Conservation (phyloP, 176 grass and related monocot genomes). For the Cocos nucifera region DNA sequence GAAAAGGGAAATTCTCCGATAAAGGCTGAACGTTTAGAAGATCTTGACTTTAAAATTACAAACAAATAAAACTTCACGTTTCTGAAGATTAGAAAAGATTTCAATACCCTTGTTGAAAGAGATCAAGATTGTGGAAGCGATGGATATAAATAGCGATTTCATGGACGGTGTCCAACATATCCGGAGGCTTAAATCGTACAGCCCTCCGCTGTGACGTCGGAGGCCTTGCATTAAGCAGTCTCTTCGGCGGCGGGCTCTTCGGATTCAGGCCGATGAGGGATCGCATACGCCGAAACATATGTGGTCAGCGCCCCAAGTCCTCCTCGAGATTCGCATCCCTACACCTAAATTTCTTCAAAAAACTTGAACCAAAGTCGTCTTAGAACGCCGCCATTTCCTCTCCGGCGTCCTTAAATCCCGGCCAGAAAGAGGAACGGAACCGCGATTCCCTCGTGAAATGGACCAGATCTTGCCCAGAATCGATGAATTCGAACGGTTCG, state of each 20-base stretch:
- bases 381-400: too few species aligned
- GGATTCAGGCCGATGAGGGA: slow-evolving; percentile 41
- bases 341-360: too few species aligned
- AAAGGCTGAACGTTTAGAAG: too few species aligned
- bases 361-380: too few species aligned
- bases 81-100: too few species aligned
- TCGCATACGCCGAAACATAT: slow-evolving; percentile 61
- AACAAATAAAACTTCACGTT: too few species aligned
- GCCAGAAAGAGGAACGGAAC: background rate
- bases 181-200: slow-evolving; percentile 37
- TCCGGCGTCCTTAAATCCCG: background rate
- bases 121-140: slow-evolving; percentile 82
- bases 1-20: too few species aligned
- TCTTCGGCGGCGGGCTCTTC: slow-evolving; percentile 36
- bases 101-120: slow-evolving; percentile 80
- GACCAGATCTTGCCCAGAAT: background rate
- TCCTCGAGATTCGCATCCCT: slow-evolving; percentile 10
- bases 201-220: slow-evolving; percentile 9
- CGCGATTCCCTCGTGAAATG: background rate
- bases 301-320: background rate
- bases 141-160: slow-evolving; percentile 88
- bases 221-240: slow-evolving; percentile 23
- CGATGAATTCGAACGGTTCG: background rate
- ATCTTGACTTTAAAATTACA: too few species aligned
- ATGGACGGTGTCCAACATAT: slow-evolving; percentile 68